Percentiles rank a stretch among this genome's conserved stretches.
phyloP scores from a whole-genome alignment of 139 green algal genomes.

The Chlamydomonas sp. region DNA sequence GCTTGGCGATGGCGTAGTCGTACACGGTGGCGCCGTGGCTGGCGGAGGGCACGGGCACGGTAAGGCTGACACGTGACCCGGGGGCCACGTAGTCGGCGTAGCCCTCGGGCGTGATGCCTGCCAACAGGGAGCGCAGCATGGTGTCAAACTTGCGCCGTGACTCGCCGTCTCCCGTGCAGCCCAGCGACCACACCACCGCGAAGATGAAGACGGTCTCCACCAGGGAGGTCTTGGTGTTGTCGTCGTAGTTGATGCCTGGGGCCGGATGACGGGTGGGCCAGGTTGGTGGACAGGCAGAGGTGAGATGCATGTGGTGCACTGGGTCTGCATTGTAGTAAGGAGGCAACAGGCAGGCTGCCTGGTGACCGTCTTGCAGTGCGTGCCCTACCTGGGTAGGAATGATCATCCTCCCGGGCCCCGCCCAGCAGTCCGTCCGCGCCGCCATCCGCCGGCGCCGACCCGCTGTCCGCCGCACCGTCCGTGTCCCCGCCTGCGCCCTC shows the following conservation, averaged over 20 bases:
- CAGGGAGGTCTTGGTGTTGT: conserved; percentile 59
- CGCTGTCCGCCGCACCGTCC: conserved; percentile 9
- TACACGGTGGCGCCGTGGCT: conserved; percentile 59
- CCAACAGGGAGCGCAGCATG: conserved; percentile 58
- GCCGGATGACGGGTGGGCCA: background rate
- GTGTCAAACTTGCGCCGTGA: conserved; percentile 66
- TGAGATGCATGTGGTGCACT: background rate
- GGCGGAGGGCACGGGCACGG: conserved; percentile 14
- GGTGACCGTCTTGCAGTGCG: no score
- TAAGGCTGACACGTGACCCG: conserved; percentile 1
- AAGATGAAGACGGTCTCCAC: conserved; percentile 75
- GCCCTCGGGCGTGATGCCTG: conserved; percentile 22
- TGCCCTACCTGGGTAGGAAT: no score
- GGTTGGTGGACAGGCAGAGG: background rate
- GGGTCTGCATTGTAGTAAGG: no score
- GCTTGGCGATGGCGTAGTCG: conserved; percentile 66
- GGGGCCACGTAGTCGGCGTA: conserved; percentile 37
- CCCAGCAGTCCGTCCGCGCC: background rate
- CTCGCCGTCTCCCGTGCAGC: conserved; percentile 66
- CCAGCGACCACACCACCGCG: conserved; percentile 69
- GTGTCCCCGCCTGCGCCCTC: background rate
- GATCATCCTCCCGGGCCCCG: no score
- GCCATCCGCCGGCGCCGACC: background rate
- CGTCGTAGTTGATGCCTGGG: conserved; percentile 51
- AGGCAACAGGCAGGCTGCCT: no score